These are phyloP conservation scores for Nemania abortiva DNA, from an alignment of 2,329 filamentous ascomycete species.

Conservation along the genomic window DNA sequence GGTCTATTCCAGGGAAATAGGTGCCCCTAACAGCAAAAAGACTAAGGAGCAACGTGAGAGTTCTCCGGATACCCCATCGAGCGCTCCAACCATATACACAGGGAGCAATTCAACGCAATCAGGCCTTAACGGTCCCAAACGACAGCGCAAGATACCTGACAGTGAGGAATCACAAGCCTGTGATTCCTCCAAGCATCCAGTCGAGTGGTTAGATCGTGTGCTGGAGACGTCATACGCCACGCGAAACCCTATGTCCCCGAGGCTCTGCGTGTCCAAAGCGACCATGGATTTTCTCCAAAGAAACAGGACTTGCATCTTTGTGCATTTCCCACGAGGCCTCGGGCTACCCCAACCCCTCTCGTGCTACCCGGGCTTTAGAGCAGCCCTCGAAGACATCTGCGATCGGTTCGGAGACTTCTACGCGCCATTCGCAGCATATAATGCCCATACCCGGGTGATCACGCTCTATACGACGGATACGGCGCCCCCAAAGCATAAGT, in stretches of 20 bases:
- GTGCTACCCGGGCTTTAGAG: conserved; percentile 41
- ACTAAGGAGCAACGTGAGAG: not conserved
- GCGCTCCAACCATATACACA: not conserved
- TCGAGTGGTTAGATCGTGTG: conserved; percentile 43
- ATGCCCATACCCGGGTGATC: conserved; percentile 28
- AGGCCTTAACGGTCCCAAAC: conserved; percentile 3
- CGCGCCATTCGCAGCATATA: conserved; percentile 43
- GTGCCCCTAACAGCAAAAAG: not conserved
- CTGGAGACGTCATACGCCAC: conserved; percentile 42
- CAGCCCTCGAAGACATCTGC: conserved; percentile 41
- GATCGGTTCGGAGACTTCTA: conserved; percentile 41
- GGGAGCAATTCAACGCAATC: not conserved
- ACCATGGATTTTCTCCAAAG: conserved; percentile 14
- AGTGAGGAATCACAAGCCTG: not conserved
- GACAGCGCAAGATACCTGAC: not conserved
- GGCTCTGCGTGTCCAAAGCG: conserved; percentile 23
- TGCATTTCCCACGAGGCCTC: conserved; percentile 5
- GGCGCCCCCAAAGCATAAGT: conserved; percentile 2
- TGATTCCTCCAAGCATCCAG: conserved; percentile 28
- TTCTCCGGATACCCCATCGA: not conserved
- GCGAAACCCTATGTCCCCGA: conserved; percentile 33
- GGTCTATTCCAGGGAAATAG: conserved; percentile 1
- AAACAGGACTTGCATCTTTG: conserved; percentile 29
- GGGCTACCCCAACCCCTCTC: conserved; percentile 31
- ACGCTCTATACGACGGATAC: conserved; percentile 38